Conservation (phyloP, 345 rosid species). For the Dipteronia dyeriana region DNA sequence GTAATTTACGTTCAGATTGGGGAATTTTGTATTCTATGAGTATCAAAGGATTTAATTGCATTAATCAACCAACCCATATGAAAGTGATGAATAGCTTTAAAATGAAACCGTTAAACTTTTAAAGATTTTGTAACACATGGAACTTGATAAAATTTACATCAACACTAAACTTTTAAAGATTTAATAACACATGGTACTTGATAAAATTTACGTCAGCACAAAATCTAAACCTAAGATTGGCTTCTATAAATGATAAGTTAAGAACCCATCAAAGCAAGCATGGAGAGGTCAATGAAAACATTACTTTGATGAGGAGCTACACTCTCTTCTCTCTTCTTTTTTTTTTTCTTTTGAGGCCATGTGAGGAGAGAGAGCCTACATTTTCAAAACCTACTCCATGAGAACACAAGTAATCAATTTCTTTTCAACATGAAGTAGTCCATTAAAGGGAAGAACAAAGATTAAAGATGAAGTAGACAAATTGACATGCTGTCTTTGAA, state of each 20-base stretch:
- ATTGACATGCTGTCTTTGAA: constrained; percentile 10
- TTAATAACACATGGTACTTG: too few relatives aligned
- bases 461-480: background rate
- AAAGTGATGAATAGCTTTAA: too few relatives aligned
- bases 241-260: background rate
- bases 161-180: background rate
- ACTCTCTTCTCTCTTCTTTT: too few relatives aligned
- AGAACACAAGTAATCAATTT: background rate
- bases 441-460: background rate
- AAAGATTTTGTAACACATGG: background rate
- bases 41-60: too few relatives aligned
- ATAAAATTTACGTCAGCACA: background rate
- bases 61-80: too few relatives aligned
- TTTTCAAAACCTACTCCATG: background rate
- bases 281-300: background rate
- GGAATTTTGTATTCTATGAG: too few relatives aligned
- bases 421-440: background rate
- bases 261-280: background rate
- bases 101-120: too few relatives aligned
- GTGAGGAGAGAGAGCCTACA: background rate
- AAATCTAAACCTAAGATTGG: background rate
- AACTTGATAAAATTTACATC: background rate
- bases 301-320: background rate
- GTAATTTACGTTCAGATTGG: too few relatives aligned
- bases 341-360: background rate